Percentiles rank a stretch among this genome's conserved stretches.
Evolutionary conservation across 2,329 filamentous ascomycete species (phyloP).

Genomic region (Juglanconis sp.): DNA sequence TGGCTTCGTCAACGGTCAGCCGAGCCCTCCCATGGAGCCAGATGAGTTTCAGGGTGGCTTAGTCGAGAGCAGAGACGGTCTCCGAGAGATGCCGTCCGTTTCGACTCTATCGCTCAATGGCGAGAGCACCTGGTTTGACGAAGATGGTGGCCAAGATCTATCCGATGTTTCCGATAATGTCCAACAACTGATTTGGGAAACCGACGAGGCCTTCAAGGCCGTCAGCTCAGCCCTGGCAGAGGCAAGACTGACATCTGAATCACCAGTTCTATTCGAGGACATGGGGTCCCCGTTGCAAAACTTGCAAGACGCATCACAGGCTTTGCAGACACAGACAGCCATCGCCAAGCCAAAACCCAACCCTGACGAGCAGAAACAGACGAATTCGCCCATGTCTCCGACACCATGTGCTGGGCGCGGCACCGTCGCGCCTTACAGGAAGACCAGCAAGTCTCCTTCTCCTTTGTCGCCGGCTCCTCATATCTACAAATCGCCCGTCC

Average conservation of each 20-base stretch:
- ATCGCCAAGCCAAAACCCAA: not conserved
- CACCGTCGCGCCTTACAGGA: conserved; percentile 5
- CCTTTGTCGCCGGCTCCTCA: conserved; percentile 4
- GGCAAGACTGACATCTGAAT: conserved; percentile 29
- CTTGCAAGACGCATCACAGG: conserved; percentile 12
- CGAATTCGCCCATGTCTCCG: conserved; percentile 12
- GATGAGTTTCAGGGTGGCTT: not conserved
- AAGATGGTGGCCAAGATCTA: not conserved
- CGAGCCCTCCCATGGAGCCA: conserved; percentile 8
- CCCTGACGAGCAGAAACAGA: not conserved
- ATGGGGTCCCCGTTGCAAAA: not conserved
- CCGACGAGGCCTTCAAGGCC: conserved; percentile 48
- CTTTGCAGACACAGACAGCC: conserved; percentile 2
- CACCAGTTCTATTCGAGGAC: conserved; percentile 4
- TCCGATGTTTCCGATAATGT: conserved; percentile 34
- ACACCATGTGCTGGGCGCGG: conserved; percentile 8
- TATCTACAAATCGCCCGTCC: conserved; percentile 10
- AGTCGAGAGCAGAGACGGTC: not conserved
- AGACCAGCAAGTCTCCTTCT: not conserved
- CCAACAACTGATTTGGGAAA: conserved; percentile 45
- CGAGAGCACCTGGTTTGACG: conserved; percentile 6
- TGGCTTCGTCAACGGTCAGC: conserved; percentile 2
- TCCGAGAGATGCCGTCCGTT: conserved; percentile 2
- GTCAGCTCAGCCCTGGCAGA: conserved; percentile 40
- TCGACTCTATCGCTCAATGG: not conserved